A percentile compares a stretch with the other conserved stretches of the same genome.
Conservation (phyloP, 1,284 basidiomycete genomes). For the Ustilago vetiveriae region DNA sequence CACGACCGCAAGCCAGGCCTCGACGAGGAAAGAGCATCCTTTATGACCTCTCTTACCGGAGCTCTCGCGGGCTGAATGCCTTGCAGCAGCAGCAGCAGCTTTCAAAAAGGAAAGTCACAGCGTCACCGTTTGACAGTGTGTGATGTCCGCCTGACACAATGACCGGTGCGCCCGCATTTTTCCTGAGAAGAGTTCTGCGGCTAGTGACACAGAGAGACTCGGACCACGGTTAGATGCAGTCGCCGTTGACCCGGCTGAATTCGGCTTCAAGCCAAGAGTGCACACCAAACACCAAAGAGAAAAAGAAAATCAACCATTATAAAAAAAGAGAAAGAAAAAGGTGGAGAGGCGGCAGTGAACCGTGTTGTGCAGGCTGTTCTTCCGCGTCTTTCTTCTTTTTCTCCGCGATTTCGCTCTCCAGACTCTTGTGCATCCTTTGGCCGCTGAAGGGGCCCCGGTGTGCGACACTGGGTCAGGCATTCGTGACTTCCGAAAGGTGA, state of each 20-base stretch:
- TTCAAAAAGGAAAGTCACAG: not conserved
- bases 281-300: too few species aligned
- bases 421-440: too few species aligned
- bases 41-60: too few species aligned
- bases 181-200: slow-evolving; percentile 2
- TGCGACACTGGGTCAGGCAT: too few species aligned
- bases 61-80: too few species aligned
- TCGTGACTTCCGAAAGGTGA: too few species aligned
- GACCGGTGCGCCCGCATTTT: slow-evolving; percentile 8
- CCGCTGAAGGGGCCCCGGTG: too few species aligned
- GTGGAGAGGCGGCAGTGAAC: slow-evolving; percentile 20
- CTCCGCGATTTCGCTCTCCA: too few species aligned
- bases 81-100: not conserved
- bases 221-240: slow-evolving; percentile 24
- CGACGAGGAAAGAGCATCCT: too few species aligned
- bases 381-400: too few species aligned
- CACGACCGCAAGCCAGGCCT: too few species aligned
- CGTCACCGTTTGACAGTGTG: not conserved
- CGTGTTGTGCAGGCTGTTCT: not conserved
- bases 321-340: slow-evolving; percentile 1
- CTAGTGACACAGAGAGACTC: not conserved
- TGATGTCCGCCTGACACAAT: not conserved
- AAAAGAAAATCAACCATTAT: not conserved
- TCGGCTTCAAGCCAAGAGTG: slow-evolving; percentile 25
- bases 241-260: slow-evolving; percentile 34